Evolutionary conservation across 371 early-diverging fungal species (phyloP).

Genomic region (Mortierella sp.): DNA sequence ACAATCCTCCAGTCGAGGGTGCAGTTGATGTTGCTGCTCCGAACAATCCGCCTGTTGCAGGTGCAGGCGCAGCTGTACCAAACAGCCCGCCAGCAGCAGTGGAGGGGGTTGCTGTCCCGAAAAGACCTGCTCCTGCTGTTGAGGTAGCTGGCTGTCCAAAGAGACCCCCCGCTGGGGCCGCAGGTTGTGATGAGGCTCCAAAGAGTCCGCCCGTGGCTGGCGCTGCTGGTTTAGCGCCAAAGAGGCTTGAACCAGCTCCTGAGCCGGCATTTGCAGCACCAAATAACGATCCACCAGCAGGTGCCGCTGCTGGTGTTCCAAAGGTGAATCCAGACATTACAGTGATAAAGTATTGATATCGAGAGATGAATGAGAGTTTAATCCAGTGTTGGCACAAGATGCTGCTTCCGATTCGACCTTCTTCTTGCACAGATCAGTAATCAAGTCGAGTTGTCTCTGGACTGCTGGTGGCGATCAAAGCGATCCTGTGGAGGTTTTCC

Average conservation of each 20-base stretch:
- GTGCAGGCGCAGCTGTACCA: conserved; percentile 3
- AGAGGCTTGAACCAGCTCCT: conserved; percentile 16
- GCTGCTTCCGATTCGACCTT: background rate
- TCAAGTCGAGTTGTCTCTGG: background rate
- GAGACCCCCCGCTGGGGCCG: conserved; percentile 13
- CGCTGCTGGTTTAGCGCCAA: conserved; percentile 39
- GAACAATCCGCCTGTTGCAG: conserved; percentile 34
- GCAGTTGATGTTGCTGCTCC: conserved; percentile 35
- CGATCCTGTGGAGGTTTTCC: background rate
- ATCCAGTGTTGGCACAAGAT: too few relatives aligned
- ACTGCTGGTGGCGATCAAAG: background rate
- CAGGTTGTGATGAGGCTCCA: conserved; percentile 12
- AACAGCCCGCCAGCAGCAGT: too few relatives aligned
- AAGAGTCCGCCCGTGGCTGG: conserved; percentile 14
- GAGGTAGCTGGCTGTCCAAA: conserved; percentile 30
- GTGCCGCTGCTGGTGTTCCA: conserved; percentile 48
- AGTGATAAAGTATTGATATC: background rate
- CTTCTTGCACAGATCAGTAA: too few relatives aligned
- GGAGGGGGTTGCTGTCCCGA: conserved; percentile 8
- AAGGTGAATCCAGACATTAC: conserved; percentile 49
- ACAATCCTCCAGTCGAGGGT: conserved; percentile 34
- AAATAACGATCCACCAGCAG: conserved; percentile 29
- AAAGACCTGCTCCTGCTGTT: conserved; percentile 24
- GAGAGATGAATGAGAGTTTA: background rate
- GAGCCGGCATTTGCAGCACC: background rate